These are phyloP conservation scores for Entomortierella parvispora DNA, from an alignment of 192 early-diverging fungal genomes.

Conservation along the genomic window DNA sequence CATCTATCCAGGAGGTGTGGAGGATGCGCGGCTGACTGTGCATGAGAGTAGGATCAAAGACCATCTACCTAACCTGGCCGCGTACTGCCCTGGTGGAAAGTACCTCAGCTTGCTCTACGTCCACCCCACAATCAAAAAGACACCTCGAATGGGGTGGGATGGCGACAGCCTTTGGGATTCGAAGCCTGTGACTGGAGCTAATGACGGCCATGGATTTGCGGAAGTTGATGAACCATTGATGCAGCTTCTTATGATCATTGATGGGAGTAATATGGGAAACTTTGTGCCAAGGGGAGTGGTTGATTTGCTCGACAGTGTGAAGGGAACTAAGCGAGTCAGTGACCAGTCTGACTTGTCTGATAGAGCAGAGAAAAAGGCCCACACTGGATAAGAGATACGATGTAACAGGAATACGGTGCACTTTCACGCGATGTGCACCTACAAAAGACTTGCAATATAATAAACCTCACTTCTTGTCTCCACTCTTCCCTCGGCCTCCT, in stretches of 20 bases:
- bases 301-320: constrained; percentile 15
- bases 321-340: constrained; percentile 12
- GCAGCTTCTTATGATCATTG: constrained; percentile 17
- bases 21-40: constrained; percentile 37
- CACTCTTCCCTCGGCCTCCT: too few species aligned
- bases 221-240: constrained; percentile 3
- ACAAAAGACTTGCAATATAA: too few species aligned
- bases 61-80: constrained; percentile 36
- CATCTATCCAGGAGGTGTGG: constrained; percentile 34
- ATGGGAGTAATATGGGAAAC: constrained; percentile 9
- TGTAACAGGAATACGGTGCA: too few species aligned
- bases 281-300: constrained; percentile 8
- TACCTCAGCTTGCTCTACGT: constrained; percentile 41
- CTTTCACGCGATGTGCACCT: too few species aligned
- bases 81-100: constrained; percentile 42
- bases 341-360: constrained; percentile 7
- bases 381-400: not conserved
- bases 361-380: constrained; percentile 4
- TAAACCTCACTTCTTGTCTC: too few species aligned
- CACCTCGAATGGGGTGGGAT: constrained; percentile 14
- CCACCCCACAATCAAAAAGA: constrained; percentile 25
- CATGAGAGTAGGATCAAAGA: constrained; percentile 37
- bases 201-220: not conserved
- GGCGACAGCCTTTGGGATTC: constrained; percentile 9
- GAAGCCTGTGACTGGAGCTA: constrained; percentile 5